Conservation (phyloP, 805 yeast species). For the Kregervanrija fluxuum region DNA sequence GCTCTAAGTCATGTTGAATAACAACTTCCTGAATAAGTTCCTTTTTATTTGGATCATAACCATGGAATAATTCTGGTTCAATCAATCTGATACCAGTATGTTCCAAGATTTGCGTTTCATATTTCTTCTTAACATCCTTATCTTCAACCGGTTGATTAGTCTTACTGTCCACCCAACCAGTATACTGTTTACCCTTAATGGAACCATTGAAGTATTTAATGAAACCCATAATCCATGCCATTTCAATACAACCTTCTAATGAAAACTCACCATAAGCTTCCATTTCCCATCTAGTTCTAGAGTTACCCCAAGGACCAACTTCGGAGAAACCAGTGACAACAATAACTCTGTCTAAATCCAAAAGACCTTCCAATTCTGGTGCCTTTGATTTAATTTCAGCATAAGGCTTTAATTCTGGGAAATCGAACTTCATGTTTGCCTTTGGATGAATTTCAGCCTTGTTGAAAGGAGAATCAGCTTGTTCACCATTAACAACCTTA, state of each 20-base stretch:
- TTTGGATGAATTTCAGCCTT: slow-evolving; percentile 81
- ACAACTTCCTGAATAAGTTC: slow-evolving; percentile 92
- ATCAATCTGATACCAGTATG: slow-evolving; percentile 96
- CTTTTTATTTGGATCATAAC: slow-evolving; percentile 93
- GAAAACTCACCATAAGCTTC: slow-evolving; percentile 93
- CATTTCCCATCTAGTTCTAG: slow-evolving; percentile 99
- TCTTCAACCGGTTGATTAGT: slow-evolving; percentile 91
- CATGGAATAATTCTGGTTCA: slow-evolving; percentile 91
- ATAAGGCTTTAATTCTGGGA: slow-evolving; percentile 82
- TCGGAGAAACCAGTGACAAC: slow-evolving; percentile 98
- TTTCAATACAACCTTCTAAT: slow-evolving; percentile 94
- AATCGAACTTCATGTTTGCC: slow-evolving; percentile 88
- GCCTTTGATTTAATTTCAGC: slow-evolving; percentile 61
- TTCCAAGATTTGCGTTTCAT: slow-evolving; percentile 80
- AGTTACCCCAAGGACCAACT: slow-evolving; percentile 99
- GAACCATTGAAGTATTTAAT: slow-evolving; percentile 92
- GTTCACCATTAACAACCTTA: slow-evolving; percentile 76
- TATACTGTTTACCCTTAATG: slow-evolving; percentile 81
- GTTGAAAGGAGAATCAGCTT: slow-evolving; percentile 79
- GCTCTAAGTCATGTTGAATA: slow-evolving; percentile 92
- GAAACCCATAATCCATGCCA: slow-evolving; percentile 99
- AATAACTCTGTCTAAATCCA: slow-evolving; percentile 85
- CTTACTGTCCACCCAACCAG: slow-evolving; percentile 98
- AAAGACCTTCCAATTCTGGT: slow-evolving; percentile 78
- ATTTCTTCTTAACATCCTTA: slow-evolving; percentile 84